Conservation (phyloP, 2,329 filamentous ascomycete genomes). For the Cercospora sojina region DNA sequence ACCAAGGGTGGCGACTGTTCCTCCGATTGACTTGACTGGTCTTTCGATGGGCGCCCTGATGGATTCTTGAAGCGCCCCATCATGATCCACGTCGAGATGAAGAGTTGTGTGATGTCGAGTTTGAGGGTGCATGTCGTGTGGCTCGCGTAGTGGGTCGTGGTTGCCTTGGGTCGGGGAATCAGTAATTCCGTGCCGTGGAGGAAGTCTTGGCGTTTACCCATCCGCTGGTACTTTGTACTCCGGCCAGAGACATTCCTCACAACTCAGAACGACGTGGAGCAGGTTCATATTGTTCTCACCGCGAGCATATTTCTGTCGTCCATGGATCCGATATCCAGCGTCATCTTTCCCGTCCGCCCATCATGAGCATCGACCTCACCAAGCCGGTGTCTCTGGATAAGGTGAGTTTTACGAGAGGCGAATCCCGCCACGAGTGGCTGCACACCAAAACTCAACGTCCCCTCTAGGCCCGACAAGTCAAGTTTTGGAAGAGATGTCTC, state of each 20-base stretch:
- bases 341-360: background rate
- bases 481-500: conserved; percentile 90
- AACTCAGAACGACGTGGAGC: background rate
- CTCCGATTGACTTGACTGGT: background rate
- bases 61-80: background rate
- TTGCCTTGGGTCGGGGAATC: background rate
- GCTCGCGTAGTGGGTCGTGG: background rate
- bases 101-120: background rate
- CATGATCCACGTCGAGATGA: background rate
- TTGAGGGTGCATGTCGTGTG: background rate
- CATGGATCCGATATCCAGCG: conserved; percentile 1
- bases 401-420: conserved; percentile 10
- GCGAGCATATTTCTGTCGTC: background rate
- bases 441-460: background rate
- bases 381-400: conserved; percentile 20
- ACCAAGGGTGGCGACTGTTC: background rate
- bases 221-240: background rate
- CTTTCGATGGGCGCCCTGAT: background rate
- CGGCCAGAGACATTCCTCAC: background rate
- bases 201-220: background rate
- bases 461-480: conserved; percentile 60
- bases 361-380: conserved; percentile 16
- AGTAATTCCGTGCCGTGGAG: background rate
- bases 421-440: background rate
- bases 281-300: conserved; percentile 2